phyloP scores from a whole-genome alignment of 2,329 filamentous ascomycete genomes.

The Scortechinia acanthostroma region DNA sequence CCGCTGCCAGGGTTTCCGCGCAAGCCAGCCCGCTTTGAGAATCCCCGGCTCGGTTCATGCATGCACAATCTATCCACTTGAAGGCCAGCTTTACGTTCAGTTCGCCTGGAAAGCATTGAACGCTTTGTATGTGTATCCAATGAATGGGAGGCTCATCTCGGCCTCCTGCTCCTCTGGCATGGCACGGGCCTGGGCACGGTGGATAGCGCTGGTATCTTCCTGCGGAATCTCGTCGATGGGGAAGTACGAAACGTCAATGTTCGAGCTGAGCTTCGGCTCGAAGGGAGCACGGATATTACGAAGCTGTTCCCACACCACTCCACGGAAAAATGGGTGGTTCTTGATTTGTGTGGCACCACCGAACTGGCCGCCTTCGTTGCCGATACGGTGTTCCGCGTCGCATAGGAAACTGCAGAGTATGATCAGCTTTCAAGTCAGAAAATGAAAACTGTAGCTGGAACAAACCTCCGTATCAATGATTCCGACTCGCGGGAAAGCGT shows the following conservation, averaged over 20 bases:
- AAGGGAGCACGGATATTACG: conserved; percentile 70
- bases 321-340: conserved; percentile 70
- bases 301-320: conserved; percentile 67
- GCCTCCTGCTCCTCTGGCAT: background rate
- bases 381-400: conserved; percentile 65
- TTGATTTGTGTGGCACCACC: conserved; percentile 58
- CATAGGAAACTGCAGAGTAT: conserved; percentile 51
- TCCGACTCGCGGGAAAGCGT: conserved; percentile 63
- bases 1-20: too few relatives aligned
- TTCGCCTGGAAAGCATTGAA: conserved; percentile 1
- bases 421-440: background rate
- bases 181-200: conserved; percentile 1
- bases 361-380: conserved; percentile 40
- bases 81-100: background rate
- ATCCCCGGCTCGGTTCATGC: background rate
- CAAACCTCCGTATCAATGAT: conserved; percentile 64
- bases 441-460: conserved; percentile 3
- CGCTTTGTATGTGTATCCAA: conserved; percentile 2
- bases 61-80: background rate
- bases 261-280: conserved; percentile 66
- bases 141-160: conserved; percentile 1
- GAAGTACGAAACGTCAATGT: conserved; percentile 73
- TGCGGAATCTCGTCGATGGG: conserved; percentile 74
- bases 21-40: background rate
- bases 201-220: conserved; percentile 6